A percentile compares a stretch with the other conserved stretches of the same genome.
These are phyloP conservation scores for Candida suzukii DNA, from an alignment of 805 yeast genomes.

Conservation along the genomic window DNA sequence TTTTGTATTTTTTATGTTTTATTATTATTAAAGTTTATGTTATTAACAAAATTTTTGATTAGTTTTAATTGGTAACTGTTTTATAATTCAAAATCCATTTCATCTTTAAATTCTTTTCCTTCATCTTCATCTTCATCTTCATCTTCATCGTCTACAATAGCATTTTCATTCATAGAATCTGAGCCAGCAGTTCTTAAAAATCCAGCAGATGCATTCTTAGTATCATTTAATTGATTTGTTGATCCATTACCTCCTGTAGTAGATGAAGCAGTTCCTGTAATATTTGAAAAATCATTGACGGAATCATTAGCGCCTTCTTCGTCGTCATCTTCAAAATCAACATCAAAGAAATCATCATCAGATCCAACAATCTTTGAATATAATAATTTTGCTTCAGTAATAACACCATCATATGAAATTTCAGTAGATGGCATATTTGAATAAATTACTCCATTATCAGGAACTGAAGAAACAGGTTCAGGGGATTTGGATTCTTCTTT, in stretches of 20 bases:
- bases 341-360: constrained; percentile 92
- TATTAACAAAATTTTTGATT: too few species aligned
- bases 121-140: constrained; percentile 5
- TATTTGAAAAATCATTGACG: too few species aligned
- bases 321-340: constrained; percentile 94
- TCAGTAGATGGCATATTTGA: constrained; percentile 73
- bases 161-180: constrained; percentile 33
- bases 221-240: background rate
- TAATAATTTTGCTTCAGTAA: constrained; percentile 70
- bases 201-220: background rate
- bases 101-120: constrained; percentile 23
- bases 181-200: constrained; percentile 13
- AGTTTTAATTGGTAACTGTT: too few species aligned
- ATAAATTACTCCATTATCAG: constrained; percentile 41
- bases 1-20: too few species aligned
- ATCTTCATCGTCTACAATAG: constrained; percentile 17
- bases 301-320: constrained; percentile 34
- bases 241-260: background rate
- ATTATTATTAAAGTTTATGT: too few species aligned
- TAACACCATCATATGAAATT: constrained; percentile 84
- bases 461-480: constrained; percentile 26
- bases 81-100: constrained; percentile 31
- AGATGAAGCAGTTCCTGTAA: background rate
- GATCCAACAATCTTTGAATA: constrained; percentile 82
- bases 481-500: constrained; percentile 1